phyloP scores from a whole-genome alignment of 352 stramenopile genomes.

The Thalassiosira hispida region DNA sequence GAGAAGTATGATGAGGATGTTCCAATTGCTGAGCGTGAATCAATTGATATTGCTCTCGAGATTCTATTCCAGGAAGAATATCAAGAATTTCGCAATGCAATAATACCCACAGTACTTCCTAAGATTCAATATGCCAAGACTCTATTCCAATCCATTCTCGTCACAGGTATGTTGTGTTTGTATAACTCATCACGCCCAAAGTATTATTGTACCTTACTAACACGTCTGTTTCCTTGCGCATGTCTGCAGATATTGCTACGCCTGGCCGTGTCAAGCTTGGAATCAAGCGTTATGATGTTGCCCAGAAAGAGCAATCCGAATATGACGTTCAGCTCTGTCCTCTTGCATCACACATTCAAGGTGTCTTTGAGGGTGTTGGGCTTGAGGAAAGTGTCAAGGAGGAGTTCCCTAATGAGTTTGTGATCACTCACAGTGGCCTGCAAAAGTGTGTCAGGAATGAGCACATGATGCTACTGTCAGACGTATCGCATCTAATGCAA shows the following conservation, averaged over 20 bases:
- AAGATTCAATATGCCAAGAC: constrained; percentile 38
- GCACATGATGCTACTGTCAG: constrained; percentile 64
- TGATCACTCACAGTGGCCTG: constrained; percentile 30
- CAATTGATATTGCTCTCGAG: constrained; percentile 38
- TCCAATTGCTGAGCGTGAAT: constrained; percentile 36
- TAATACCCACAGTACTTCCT: constrained; percentile 25
- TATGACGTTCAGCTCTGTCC: constrained; percentile 29
- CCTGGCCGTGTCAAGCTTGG: constrained; percentile 35
- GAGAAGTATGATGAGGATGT: constrained; percentile 18
- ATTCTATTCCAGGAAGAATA: constrained; percentile 40
- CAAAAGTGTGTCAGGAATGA: constrained; percentile 49
- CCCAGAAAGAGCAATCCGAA: not conserved
- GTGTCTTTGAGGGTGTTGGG: constrained; percentile 28
- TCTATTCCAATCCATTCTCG: constrained; percentile 38
- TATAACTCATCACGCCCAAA: too few relatives aligned
- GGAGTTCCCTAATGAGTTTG: constrained; percentile 31
- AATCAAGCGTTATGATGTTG: constrained; percentile 30
- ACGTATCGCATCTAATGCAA: constrained; percentile 67
- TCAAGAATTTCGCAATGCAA: constrained; percentile 9
- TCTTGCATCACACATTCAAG: constrained; percentile 25
- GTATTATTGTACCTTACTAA: too few relatives aligned
- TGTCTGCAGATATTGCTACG: constrained; percentile 33
- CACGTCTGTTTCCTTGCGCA: too few relatives aligned
- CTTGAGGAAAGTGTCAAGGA: constrained; percentile 26
- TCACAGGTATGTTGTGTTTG: too few relatives aligned